phyloP scores from a whole-genome alignment of 2,329 filamentous ascomycete species.

The Raffaelea ambrosiae region DNA sequence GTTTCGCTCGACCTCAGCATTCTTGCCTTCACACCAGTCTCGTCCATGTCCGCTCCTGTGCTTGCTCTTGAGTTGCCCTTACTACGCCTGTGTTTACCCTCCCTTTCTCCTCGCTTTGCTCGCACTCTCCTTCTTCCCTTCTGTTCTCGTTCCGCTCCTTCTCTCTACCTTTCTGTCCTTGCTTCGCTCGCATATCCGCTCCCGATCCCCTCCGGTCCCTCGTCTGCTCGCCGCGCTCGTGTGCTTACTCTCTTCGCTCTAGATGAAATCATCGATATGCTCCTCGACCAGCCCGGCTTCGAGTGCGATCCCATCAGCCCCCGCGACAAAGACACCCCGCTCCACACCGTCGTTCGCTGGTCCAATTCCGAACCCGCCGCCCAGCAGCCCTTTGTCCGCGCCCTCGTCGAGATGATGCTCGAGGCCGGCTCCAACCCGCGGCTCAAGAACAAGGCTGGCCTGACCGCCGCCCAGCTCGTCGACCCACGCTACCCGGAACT shows the following conservation, averaged over 20 bases:
- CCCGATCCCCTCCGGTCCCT: too few relatives aligned
- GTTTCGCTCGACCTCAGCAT: not conserved
- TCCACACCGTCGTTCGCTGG: conserved; percentile 72
- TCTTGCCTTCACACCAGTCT: too few relatives aligned
- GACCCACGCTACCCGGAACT: conserved; percentile 61
- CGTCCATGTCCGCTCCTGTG: too few relatives aligned
- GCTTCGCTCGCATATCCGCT: too few relatives aligned
- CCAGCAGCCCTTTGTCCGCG: conserved; percentile 56
- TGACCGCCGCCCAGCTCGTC: conserved; percentile 63
- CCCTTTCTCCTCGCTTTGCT: too few relatives aligned
- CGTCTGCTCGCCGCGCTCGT: not conserved
- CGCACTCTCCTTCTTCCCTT: not conserved
- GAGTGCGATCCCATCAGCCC: conserved; percentile 74
- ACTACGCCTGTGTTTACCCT: not conserved
- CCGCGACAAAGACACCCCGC: conserved; percentile 65
- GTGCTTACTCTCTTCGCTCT: not conserved
- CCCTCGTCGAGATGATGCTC: conserved; percentile 70
- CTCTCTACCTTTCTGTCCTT: not conserved
- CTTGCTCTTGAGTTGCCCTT: not conserved
- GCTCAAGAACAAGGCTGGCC: conserved; percentile 60
- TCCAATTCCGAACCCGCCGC: conserved; percentile 58
- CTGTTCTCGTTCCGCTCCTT: not conserved
- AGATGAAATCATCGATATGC: conserved; percentile 74
- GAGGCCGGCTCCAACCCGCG: conserved; percentile 61
- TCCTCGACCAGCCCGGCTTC: conserved; percentile 76